Evolutionary conservation across 1,139 yeast species (phyloP), one percentile per base, ranked within the genome.

Genomic region (Lodderomyces metapsilosis): DNA sequence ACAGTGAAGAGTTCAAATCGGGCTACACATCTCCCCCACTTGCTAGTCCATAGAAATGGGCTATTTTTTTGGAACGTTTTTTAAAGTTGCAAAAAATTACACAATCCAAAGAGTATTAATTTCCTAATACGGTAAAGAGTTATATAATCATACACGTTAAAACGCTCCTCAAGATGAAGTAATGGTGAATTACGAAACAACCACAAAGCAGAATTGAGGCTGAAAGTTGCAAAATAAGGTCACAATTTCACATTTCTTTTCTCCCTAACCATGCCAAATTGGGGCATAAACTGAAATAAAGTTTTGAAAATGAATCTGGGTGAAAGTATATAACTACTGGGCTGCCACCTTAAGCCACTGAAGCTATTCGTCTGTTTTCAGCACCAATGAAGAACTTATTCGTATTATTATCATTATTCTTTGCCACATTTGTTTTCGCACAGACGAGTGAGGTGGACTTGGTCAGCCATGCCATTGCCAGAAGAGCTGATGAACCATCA

Each of bases 351-450:
- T 16, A 23, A 23, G n/a, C n/a, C n/a, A 17, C 35, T 2, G 5
- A 15, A 4, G 10, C 16, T n/a, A 33, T 12, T 21, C 2, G 22
- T 20, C 8, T 20, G 22, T 20, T 20, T 20, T 20, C 8, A 15
- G 2, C 25, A 17, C 30, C 35, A 34, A 51, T 51, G 54, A 50
- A 40, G 37, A 42, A 42, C 15, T 15, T 47, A 2, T 38, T 38
- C 34, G 36, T 47, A 3, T 33, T 49, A 12, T 34, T 49, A 6
- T 31, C 52, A 4, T 47, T 48, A 11, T 43, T 48, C 25, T 42
- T 47, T 15, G 17, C 46, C 28, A 38, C 49, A 15, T 40, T 49
- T 34, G 25, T 44, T 16, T 24, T 49, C 3, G 51, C 48, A 15
- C 42, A 40, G 21, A 23, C 37, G 9, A 25, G 40, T 4, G 40